These are phyloP conservation scores for Aspergillus ochraceoroseus DNA, from an alignment of 2,329 filamentous ascomycete species.

Conservation along the genomic window DNA sequence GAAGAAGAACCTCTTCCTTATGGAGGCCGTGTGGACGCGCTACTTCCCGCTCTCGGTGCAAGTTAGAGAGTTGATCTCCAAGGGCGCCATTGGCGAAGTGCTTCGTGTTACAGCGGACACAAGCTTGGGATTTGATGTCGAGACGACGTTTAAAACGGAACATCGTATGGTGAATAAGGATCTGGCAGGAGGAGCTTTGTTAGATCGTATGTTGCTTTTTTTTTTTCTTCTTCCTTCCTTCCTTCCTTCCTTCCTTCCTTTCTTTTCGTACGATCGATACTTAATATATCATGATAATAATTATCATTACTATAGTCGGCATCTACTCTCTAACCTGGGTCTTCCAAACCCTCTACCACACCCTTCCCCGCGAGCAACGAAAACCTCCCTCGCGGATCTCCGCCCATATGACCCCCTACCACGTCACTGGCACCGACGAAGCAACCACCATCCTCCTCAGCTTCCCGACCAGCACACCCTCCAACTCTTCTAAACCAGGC, in stretches of 20 bases:
- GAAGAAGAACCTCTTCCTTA: slow-evolving; percentile 68
- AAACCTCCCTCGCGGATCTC: slow-evolving; percentile 61
- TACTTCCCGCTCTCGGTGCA: slow-evolving; percentile 81
- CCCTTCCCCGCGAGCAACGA: slow-evolving; percentile 60
- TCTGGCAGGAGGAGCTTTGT: slow-evolving; percentile 73
- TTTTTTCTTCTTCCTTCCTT: background rate
- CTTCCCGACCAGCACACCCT: slow-evolving; percentile 58
- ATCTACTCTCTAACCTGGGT: slow-evolving; percentile 89
- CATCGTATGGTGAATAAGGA: slow-evolving; percentile 79
- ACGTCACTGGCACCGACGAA: slow-evolving; percentile 69
- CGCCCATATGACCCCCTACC: slow-evolving; percentile 66
- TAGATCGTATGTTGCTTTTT: slow-evolving; percentile 55
- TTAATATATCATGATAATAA: too few species aligned
- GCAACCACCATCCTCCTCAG: slow-evolving; percentile 70
- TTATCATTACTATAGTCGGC: slow-evolving; percentile 51
- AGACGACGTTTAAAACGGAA: slow-evolving; percentile 56
- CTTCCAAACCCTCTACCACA: slow-evolving; percentile 82
- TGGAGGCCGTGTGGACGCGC: slow-evolving; percentile 87
- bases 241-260: background rate
- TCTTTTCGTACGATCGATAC: too few species aligned
- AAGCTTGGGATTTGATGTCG: slow-evolving; percentile 58
- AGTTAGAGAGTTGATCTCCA: slow-evolving; percentile 51
- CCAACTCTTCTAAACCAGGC: slow-evolving; percentile 35
- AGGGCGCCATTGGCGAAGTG: slow-evolving; percentile 58
- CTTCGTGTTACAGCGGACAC: slow-evolving; percentile 56